Percentiles rank a stretch among this genome's conserved stretches.
phyloP scores from a whole-genome alignment of 306 rosid species.

The Quercus wislizeni region DNA sequence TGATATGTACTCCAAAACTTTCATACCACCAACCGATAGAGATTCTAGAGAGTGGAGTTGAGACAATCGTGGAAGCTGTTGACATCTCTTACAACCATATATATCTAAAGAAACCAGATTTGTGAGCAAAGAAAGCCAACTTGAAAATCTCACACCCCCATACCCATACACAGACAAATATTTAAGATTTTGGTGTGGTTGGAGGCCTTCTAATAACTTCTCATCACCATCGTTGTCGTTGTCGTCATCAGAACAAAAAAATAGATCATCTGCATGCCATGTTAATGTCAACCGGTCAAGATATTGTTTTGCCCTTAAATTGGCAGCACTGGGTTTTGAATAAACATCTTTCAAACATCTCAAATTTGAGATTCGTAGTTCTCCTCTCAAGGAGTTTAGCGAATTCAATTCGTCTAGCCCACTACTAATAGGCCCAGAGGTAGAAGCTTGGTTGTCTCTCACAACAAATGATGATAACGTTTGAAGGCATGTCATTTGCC shows the following conservation, averaged over 20 bases:
- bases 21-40: fast-evolving
- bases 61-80: neutral
- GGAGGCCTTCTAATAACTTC: neutral
- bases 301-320: neutral
- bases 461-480: too few species aligned
- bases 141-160: neutral
- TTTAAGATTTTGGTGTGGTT: neutral
- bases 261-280: fast-evolving
- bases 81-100: neutral
- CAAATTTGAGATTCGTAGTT: too few species aligned
- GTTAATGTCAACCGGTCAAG: neutral
- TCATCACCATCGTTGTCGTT: neutral
- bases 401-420: too few species aligned
- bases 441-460: too few species aligned
- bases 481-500: too few species aligned
- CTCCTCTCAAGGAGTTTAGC: too few species aligned
- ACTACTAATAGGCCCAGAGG: too few species aligned
- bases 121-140: neutral
- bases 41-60: neutral
- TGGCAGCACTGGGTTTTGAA: neutral
- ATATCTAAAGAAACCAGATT: neutral
- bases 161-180: neutral
- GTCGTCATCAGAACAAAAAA: too few species aligned
- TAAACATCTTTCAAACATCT: neutral
- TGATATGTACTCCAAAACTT: neutral